Base-by-base conservation (phyloP, 176 grass and related monocot species). In the Tillandsia leiboldiana region DNA sequence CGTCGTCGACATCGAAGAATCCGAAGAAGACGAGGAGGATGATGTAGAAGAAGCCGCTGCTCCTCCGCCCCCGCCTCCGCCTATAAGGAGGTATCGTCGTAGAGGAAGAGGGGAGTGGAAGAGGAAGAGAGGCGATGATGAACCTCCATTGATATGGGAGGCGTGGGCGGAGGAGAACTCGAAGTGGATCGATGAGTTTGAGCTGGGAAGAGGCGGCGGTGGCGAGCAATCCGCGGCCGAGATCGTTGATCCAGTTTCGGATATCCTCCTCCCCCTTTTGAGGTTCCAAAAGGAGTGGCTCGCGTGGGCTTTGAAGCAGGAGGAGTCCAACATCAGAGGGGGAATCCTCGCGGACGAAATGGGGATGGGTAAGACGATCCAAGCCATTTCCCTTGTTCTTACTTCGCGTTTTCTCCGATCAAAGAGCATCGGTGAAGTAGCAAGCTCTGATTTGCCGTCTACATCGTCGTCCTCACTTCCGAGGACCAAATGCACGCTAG, bases 361-460 rank as follows among this genome's bases (percentile, higher is more conserved):
- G 94, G 89, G 94, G 23, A 99, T 99, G 94, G 94, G 94, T 51
- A 99, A 93, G 83, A 99, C 89, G 68, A 99, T 99, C 82, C 94
- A 99, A 51, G 94, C 86, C 11, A 93, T 99, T 79, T 87, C 89
- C 29, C 89, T 99, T 49, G 94, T 99, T 67, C 72, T 90, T 15
- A 87, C 86, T 3, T 75, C 94, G 9, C 82, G 86, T 63, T 10
- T 12, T 2, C 82, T 96, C 50, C 47, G 72, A 0, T 13, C 54
- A 24, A 12, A 23, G 27, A 48, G 28, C n/a, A 11, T 23, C 65
- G 51, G 51, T 10, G 20, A 10, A 11, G 18, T 12, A 18, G 27
- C 59, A 12, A 57, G 50, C 22, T 61, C 33, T 24, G 67, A 59
- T 49, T 12, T 12, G 8, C 47, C 65, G 10, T 69, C 54, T 14